Evolutionary conservation across 2,329 filamentous ascomycete species (phyloP), one percentile per base, ranked within the genome.

Genomic region (Setomelanomma holmii): DNA sequence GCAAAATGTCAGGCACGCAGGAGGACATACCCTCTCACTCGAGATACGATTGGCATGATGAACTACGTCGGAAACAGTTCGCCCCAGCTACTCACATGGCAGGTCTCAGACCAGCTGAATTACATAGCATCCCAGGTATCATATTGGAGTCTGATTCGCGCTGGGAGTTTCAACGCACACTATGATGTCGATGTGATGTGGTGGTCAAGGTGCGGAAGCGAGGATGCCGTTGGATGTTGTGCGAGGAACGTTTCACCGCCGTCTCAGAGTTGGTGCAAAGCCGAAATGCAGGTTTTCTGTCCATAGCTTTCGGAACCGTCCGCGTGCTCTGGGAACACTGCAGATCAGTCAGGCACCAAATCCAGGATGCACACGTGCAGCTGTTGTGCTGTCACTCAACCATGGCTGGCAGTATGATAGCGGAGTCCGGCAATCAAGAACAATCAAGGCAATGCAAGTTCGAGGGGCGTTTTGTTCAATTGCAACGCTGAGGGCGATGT

Each of bases 181-280:
- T 20, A 58, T 61, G 55, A 61, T 57, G 53, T 52, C 46, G 49
- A 40, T 38, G 53, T 56, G 45, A 56, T 56, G 47, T 41, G 46
- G 30, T 33, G 46, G 48, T 50, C 46, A 51, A 27, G 47, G 45
- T 57, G 54, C 55, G 63, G 61, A 61, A 55, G 41, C 38, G 45
- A 35, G 52, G 35, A 35, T 54, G 22, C 61, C 58, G 58, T 55
- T 51, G 51, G 35, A 16, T 40, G 48, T 41, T 60, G 67, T 64
- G 54, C 36, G 56, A 61, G 53, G 20, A 16, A 41, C 24, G 70
- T 73, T 73, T 73, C 69, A 72, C 41, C 39, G 43, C n/a, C 54
- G 69, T 73, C 66, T 69, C 70, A 67, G 56, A 51, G 35, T 14
- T 27, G 22, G 16, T 49, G 41, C 44, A 33, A 45, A 34, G 36